Conservation (phyloP, 2,329 filamentous ascomycete genomes). For the Xylariaceae sp. region DNA sequence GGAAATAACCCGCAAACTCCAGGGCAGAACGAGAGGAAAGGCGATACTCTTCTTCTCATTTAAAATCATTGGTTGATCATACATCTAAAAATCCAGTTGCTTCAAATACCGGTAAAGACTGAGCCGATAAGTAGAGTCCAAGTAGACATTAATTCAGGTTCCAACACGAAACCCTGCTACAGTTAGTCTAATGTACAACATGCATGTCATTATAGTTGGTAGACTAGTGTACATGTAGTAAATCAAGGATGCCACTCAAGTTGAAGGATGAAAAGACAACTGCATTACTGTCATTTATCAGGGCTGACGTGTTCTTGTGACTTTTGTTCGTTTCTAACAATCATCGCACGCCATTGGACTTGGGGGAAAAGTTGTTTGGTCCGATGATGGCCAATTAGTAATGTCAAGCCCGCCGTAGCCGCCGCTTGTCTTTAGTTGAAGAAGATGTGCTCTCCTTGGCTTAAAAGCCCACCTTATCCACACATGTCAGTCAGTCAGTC, state of each 20-base stretch:
- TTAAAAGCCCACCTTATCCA: constrained; percentile 19
- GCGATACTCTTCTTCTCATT: too few species aligned
- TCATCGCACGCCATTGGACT: constrained; percentile 5
- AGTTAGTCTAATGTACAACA: too few species aligned
- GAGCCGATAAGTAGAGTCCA: too few species aligned
- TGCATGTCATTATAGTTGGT: neutral
- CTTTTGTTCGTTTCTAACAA: neutral
- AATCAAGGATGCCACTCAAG: constrained; percentile 5
- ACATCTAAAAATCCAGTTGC: too few species aligned
- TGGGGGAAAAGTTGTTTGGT: neutral
- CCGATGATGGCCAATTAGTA: constrained; percentile 8
- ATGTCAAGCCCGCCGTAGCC: constrained; percentile 19
- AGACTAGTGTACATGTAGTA: neutral
- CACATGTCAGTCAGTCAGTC: neutral
- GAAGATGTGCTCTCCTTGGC: neutral
- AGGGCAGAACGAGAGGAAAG: too few species aligned
- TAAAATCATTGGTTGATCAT: too few species aligned
- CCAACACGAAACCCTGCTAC: too few species aligned
- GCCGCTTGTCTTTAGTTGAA: neutral
- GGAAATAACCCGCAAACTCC: too few species aligned
- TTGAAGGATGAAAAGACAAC: neutral
- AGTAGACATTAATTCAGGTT: too few species aligned
- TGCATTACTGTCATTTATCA: neutral
- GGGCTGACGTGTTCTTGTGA: neutral
- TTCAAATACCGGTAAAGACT: too few species aligned